These are phyloP conservation scores for Stylosanthes scabra DNA, from an alignment of 331 rosid species.

Conservation along the genomic window DNA sequence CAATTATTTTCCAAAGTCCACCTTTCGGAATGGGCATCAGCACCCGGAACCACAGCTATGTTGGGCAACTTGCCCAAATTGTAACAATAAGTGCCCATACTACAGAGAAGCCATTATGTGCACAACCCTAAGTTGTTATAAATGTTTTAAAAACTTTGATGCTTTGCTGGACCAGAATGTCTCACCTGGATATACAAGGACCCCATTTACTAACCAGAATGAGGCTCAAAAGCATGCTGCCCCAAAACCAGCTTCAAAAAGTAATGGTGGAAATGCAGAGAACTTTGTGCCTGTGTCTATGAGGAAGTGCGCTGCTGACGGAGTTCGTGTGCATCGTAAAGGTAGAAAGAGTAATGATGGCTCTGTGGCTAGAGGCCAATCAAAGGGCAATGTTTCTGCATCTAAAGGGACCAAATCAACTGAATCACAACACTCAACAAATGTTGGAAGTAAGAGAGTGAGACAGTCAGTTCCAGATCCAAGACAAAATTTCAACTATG, in stretches of 20 bases:
- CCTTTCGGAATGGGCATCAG: conserved; percentile 26
- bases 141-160: conserved; percentile 48
- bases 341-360: conserved; percentile 42
- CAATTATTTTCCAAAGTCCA: conserved; percentile 29
- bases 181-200: conserved; percentile 32
- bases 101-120: not conserved
- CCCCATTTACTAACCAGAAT: conserved; percentile 31
- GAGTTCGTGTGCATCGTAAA: conserved; percentile 34
- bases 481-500: conserved; percentile 38
- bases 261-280: conserved; percentile 36
- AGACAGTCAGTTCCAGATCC: conserved; percentile 47
- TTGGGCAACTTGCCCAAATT: conserved; percentile 66
- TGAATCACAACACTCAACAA: conserved; percentile 42
- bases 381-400: conserved; percentile 42
- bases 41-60: conserved; percentile 47
- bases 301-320: conserved; percentile 43
- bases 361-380: conserved; percentile 30
- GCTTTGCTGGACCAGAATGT: conserved; percentile 19
- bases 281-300: conserved; percentile 35
- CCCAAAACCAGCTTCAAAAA: conserved; percentile 43
- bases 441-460: conserved; percentile 59
- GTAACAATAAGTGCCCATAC: conserved; percentile 48
- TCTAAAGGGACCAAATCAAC: conserved; percentile 44
- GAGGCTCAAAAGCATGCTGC: conserved; percentile 44
- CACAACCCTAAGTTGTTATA: conserved; percentile 49